Conservation (phyloP, 768 basidiomycete genomes). For the Naganishia kalamii region DNA sequence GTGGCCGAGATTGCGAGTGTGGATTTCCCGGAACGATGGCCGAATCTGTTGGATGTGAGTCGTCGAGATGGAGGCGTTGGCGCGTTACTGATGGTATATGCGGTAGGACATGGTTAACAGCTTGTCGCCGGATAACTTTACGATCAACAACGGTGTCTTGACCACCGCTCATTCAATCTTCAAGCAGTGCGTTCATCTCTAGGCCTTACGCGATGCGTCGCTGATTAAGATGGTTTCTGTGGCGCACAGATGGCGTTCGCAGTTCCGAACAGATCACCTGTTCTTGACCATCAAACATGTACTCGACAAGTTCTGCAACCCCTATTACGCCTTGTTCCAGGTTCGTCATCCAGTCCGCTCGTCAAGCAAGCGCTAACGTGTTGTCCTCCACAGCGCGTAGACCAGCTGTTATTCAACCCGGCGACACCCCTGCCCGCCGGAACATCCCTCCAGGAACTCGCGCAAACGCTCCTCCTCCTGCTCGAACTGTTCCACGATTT, state of each 20-base stretch:
- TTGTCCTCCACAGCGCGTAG: constrained; percentile 44
- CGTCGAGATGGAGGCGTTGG: neutral
- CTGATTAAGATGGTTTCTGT: neutral
- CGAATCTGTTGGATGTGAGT: constrained; percentile 80
- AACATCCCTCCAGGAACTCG: constrained; percentile 49
- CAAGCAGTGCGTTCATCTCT: constrained; percentile 41
- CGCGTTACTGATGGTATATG: neutral
- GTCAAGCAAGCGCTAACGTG: constrained; percentile 47
- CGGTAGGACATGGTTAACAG: constrained; percentile 78
- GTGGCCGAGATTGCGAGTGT: constrained; percentile 82
- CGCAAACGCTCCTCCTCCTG: constrained; percentile 69
- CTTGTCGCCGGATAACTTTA: constrained; percentile 72
- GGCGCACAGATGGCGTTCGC: constrained; percentile 70
- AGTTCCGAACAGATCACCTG: constrained; percentile 76
- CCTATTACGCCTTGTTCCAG: constrained; percentile 75
- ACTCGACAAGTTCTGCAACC: constrained; percentile 69
- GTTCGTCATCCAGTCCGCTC: constrained; percentile 53
- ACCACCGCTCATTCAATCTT: constrained; percentile 96
- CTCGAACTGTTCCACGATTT: constrained; percentile 88
- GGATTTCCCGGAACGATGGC: constrained; percentile 88
- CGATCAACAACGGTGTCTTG: constrained; percentile 79
- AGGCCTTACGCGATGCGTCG: neutral
- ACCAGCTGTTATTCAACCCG: constrained; percentile 45
- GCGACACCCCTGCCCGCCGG: constrained; percentile 45
- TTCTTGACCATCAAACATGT: constrained; percentile 89